phyloP scores from a whole-genome alignment of 2,329 filamentous ascomycete species.

The Xylariomycetidae sp. region DNA sequence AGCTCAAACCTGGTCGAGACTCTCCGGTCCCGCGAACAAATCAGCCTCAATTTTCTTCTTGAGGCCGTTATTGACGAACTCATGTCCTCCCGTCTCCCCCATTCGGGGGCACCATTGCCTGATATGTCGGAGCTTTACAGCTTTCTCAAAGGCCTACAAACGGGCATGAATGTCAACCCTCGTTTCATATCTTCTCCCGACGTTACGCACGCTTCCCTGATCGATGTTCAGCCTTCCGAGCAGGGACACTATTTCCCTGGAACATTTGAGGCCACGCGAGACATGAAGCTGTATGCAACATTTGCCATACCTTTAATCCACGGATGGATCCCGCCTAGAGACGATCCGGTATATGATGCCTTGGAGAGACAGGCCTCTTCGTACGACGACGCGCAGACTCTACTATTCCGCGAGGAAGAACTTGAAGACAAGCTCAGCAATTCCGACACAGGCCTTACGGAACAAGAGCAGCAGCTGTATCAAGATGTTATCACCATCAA shows the following conservation, averaged over 20 bases:
- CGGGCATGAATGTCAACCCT: conserved; percentile 97
- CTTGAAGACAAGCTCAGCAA: conserved; percentile 70
- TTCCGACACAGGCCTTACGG: conserved; percentile 50
- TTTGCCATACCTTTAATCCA: conserved; percentile 88
- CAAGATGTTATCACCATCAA: conserved; percentile 83
- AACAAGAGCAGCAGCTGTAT: conserved; percentile 71
- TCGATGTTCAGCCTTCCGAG: conserved; percentile 44
- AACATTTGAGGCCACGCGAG: conserved; percentile 77
- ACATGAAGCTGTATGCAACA: conserved; percentile 86
- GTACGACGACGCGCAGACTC: conserved; percentile 86
- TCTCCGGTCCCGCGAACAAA: conserved; percentile 73
- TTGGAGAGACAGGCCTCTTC: conserved; percentile 71
- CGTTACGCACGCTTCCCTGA: conserved; percentile 40
- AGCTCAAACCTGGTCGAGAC: conserved; percentile 72
- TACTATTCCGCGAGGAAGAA: conserved; percentile 85
- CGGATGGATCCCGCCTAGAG: conserved; percentile 75
- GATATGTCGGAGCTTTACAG: conserved; percentile 83
- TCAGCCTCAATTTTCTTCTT: conserved; percentile 78
- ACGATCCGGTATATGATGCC: conserved; percentile 61
- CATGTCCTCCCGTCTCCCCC: conserved; percentile 67
- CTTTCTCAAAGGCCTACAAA: conserved; percentile 84
- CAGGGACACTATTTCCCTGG: conserved; percentile 52
- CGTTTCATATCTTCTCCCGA: conserved; percentile 63
- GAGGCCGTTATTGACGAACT: conserved; percentile 92
- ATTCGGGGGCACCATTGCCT: conserved; percentile 60